Percentiles rank a stretch among this genome's conserved stretches.
phyloP scores from a whole-genome alignment of 2,329 filamentous ascomycete species.

The Xylariaceae sp. region DNA sequence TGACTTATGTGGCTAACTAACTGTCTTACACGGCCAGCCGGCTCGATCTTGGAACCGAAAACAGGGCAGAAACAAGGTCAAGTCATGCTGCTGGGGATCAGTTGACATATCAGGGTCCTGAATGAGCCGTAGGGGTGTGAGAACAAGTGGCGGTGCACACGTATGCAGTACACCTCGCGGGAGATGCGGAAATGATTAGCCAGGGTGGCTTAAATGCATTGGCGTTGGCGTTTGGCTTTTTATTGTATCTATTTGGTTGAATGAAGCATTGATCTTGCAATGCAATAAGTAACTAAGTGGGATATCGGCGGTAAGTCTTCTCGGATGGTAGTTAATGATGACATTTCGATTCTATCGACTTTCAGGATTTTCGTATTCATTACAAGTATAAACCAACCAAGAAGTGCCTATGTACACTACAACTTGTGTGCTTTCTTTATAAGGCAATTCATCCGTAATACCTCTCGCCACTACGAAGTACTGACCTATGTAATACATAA shows the following conservation, averaged over 20 bases:
- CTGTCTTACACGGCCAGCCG: slow-evolving; percentile 1
- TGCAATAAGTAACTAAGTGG: not conserved
- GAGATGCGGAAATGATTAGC: slow-evolving; percentile 29
- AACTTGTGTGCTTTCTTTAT: no score
- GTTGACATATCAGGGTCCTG: slow-evolving; percentile 18
- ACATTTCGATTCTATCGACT: no score
- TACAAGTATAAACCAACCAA: no score
- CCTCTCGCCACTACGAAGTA: no score
- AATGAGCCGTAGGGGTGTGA: slow-evolving; percentile 18
- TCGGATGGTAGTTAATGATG: no score
- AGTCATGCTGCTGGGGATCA: slow-evolving; percentile 17
- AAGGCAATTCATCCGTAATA: no score
- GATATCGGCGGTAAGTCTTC: no score
- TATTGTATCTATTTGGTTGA: not conserved
- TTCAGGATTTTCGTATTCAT: no score
- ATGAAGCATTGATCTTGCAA: not conserved
- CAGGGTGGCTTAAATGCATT: slow-evolving; percentile 14
- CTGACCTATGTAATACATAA: no score
- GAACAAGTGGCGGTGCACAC: slow-evolving; percentile 37
- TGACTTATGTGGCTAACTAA: slow-evolving; percentile 39
- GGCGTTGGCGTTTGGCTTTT: no score
- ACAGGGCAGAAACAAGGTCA: slow-evolving; percentile 31
- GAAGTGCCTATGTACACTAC: no score
- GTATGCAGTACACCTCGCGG: slow-evolving; percentile 20
- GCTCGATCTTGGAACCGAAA: slow-evolving; percentile 23